These are phyloP conservation scores for Epichloe amarillans DNA, from an alignment of 2,329 filamentous ascomycete genomes.

Conservation along the genomic window DNA sequence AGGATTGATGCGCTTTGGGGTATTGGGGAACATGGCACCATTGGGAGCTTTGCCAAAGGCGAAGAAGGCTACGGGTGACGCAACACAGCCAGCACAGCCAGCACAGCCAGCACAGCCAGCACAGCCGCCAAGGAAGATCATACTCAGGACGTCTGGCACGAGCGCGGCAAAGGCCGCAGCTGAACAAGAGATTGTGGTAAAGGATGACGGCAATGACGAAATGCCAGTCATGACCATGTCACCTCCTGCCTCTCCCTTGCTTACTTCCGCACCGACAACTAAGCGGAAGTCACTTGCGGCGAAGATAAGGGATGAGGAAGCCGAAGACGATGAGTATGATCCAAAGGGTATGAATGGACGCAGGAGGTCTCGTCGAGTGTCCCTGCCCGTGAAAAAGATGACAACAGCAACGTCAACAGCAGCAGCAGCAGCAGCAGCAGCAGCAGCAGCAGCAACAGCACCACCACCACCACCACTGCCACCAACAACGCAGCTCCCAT, in stretches of 20 bases:
- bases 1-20: constrained; percentile 59
- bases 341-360: constrained; percentile 23
- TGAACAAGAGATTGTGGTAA: constrained; percentile 7
- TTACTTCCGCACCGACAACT: constrained; percentile 11
- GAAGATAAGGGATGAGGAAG: constrained; percentile 18
- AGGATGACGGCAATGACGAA: constrained; percentile 14
- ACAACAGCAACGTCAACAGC: constrained; percentile 4
- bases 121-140: constrained; percentile 28
- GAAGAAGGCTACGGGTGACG: constrained; percentile 22
- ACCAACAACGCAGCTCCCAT: not conserved
- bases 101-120: constrained; percentile 9
- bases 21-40: constrained; percentile 73
- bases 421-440: constrained; percentile 7
- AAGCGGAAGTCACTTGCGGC: constrained; percentile 11
- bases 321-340: constrained; percentile 30
- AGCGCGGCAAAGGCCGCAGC: constrained; percentile 13
- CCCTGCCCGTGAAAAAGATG: constrained; percentile 15
- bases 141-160: constrained; percentile 28
- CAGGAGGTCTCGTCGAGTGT: constrained; percentile 20
- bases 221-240: constrained; percentile 1
- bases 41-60: constrained; percentile 59
- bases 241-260: constrained; percentile 8
- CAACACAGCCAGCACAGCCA: constrained; percentile 15
- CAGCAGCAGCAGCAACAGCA: constrained; percentile 1
- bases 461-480: constrained; percentile 1